These are phyloP conservation scores for Santalum album DNA, from an alignment of 164 flowering plant species.

Conservation along the genomic window DNA sequence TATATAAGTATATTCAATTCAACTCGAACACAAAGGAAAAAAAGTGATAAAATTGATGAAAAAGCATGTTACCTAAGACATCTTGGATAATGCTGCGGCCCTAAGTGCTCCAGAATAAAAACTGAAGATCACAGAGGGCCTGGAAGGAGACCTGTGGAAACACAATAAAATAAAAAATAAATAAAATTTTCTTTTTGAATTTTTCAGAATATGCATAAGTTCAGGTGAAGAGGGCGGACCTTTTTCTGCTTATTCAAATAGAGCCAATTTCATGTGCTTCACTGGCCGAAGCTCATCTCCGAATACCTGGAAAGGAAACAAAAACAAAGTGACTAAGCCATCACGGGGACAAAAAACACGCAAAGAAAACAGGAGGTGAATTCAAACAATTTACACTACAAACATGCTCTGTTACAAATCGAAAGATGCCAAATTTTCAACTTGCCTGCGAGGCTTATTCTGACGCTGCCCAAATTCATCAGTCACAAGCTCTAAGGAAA, in stretches of 20 bases:
- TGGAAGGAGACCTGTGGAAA: constrained; percentile 38
- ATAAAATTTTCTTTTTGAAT: not conserved
- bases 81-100: constrained; percentile 37
- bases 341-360: not conserved
- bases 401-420: not conserved
- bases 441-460: constrained; percentile 90
- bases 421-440: constrained; percentile 7
- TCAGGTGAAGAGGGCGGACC: constrained; percentile 17
- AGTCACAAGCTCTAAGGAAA: constrained; percentile 43
- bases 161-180: constrained; percentile 17
- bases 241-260: constrained; percentile 38
- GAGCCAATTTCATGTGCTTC: constrained; percentile 33
- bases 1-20: not conserved
- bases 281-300: constrained; percentile 91
- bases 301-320: constrained; percentile 64
- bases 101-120: constrained; percentile 62
- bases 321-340: not conserved
- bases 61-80: constrained; percentile 42
- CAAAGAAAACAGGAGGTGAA: not conserved
- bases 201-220: constrained; percentile 4
- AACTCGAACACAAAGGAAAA: not conserved
- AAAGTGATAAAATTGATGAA: not conserved
- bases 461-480: constrained; percentile 84
- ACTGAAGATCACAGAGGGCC: constrained; percentile 72
- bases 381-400: not conserved